These are phyloP conservation scores for Babesia divergens DNA, from an alignment of 169 alveolate species.

Conservation along the genomic window DNA sequence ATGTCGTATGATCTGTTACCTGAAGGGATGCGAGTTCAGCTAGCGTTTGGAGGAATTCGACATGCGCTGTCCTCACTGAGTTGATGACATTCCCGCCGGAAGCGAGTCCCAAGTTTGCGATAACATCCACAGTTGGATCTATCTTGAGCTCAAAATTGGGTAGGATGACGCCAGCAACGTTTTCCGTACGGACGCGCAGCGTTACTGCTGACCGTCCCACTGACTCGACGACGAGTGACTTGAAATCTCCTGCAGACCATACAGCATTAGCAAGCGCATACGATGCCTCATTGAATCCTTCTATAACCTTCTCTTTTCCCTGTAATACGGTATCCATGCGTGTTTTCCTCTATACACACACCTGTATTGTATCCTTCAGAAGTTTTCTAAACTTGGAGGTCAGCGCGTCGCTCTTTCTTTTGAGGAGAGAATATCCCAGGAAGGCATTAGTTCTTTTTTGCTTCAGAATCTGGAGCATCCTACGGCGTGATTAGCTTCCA, in stretches of 20 bases:
- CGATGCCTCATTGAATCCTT: constrained; percentile 87
- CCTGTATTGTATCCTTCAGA: constrained; percentile 85
- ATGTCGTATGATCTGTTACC: constrained; percentile 59
- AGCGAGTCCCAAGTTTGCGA: constrained; percentile 79
- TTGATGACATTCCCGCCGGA: constrained; percentile 83
- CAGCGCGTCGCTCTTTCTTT: constrained; percentile 92
- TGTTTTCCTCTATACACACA: constrained; percentile 47
- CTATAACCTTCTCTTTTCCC: constrained; percentile 84
- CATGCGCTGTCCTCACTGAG: constrained; percentile 75
- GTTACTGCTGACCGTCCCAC: constrained; percentile 89
- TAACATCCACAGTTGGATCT: constrained; percentile 83
- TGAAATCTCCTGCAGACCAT: constrained; percentile 93
- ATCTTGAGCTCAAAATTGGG: constrained; percentile 88
- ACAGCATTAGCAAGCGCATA: constrained; percentile 91
- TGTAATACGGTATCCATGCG: background rate
- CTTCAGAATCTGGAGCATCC: constrained; percentile 82
- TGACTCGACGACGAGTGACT: constrained; percentile 84
- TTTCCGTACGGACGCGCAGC: constrained; percentile 86
- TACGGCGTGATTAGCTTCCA: constrained; percentile 12
- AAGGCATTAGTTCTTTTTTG: constrained; percentile 85
- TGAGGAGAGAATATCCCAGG: constrained; percentile 90
- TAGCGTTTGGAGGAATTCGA: constrained; percentile 77
- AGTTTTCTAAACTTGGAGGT: constrained; percentile 88
- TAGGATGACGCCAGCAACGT: constrained; percentile 93
- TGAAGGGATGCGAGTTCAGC: constrained; percentile 91